Percentiles rank a stretch among this genome's conserved stretches.
These are phyloP conservation scores for Diaporthe vaccinii DNA, from an alignment of 2,329 filamentous ascomycete genomes.

Conservation along the genomic window DNA sequence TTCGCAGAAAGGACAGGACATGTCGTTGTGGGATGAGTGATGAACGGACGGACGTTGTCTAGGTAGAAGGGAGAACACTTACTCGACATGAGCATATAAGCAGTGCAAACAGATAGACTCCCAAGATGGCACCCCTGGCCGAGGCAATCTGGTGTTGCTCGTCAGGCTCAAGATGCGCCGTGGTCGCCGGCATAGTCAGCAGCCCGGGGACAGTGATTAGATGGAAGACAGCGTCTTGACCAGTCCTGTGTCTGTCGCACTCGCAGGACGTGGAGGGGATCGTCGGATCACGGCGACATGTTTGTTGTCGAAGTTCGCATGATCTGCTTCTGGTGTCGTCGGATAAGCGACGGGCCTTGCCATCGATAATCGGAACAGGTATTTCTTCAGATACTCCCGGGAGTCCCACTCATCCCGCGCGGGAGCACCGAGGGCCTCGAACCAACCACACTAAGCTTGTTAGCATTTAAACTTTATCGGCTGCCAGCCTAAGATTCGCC, in stretches of 20 bases:
- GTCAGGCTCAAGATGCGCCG: constrained; percentile 8
- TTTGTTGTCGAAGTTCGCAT: neutral
- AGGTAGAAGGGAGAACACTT: neutral
- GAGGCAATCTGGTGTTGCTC: constrained; percentile 2
- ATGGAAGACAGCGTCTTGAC: neutral
- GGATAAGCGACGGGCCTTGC: neutral
- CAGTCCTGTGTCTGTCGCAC: neutral
- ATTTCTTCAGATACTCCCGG: neutral
- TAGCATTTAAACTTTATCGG: constrained; percentile 1
- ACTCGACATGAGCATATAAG: constrained; percentile 2
- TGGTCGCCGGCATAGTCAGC: constrained; percentile 7
- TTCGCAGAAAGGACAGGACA: neutral
- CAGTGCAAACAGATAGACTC: neutral
- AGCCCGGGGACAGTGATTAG: too few species aligned
- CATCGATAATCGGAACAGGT: neutral
- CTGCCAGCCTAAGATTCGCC: neutral
- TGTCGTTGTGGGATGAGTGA: neutral
- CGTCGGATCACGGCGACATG: neutral
- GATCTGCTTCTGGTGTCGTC: neutral
- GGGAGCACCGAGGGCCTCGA: neutral
- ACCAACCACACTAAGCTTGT: neutral
- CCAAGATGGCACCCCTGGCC: constrained; percentile 2
- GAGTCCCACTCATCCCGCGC: too few species aligned
- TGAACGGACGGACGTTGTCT: neutral
- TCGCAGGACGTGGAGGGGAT: neutral